phyloP scores from a whole-genome alignment of 495 filamentous ascomycete genomes.

The Hypoxylon crocopeplum region DNA sequence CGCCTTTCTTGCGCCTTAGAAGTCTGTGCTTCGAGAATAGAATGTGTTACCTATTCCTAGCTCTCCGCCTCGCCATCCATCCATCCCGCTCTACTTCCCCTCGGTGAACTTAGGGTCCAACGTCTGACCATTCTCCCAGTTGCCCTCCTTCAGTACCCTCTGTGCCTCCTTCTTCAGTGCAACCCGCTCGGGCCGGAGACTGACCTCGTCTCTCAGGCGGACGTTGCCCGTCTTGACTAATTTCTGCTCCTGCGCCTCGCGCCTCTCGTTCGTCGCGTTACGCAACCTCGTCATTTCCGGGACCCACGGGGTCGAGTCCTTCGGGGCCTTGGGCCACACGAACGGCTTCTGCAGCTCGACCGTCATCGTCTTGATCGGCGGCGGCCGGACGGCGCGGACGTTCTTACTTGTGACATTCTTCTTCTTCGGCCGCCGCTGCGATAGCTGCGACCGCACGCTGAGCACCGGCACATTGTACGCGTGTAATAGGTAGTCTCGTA shows the following conservation, averaged over 20 bases:
- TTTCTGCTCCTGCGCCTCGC: conserved; percentile 46
- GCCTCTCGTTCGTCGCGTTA: conserved; percentile 45
- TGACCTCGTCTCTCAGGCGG: conserved; percentile 41
- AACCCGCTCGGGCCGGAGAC: conserved; percentile 43
- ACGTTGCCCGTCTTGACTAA: conserved; percentile 14
- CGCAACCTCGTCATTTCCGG: too few relatives aligned
- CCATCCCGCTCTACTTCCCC: conserved; percentile 30
- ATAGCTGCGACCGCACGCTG: conserved; percentile 79
- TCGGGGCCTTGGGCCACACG: conserved; percentile 75
- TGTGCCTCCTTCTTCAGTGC: conserved; percentile 62
- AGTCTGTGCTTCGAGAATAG: too few relatives aligned
- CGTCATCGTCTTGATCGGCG: conserved; percentile 85
- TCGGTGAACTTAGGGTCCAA: conserved; percentile 44
- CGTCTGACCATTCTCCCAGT: conserved; percentile 43
- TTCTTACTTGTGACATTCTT: conserved; percentile 54
- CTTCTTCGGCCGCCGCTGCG: conserved; percentile 68
- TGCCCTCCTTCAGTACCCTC: conserved; percentile 57
- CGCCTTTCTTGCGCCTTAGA: too few relatives aligned
- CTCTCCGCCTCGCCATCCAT: too few relatives aligned
- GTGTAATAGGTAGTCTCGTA: conserved; percentile 86
- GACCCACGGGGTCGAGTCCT: conserved; percentile 52
- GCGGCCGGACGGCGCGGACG: conserved; percentile 61
- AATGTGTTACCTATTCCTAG: too few relatives aligned
- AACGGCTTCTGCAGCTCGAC: conserved; percentile 85
- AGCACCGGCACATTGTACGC: conserved; percentile 71